A percentile compares a stretch with the other conserved stretches of the same genome.
Conservation (phyloP, 768 basidiomycete genomes). For the Leccinum imitatum region DNA sequence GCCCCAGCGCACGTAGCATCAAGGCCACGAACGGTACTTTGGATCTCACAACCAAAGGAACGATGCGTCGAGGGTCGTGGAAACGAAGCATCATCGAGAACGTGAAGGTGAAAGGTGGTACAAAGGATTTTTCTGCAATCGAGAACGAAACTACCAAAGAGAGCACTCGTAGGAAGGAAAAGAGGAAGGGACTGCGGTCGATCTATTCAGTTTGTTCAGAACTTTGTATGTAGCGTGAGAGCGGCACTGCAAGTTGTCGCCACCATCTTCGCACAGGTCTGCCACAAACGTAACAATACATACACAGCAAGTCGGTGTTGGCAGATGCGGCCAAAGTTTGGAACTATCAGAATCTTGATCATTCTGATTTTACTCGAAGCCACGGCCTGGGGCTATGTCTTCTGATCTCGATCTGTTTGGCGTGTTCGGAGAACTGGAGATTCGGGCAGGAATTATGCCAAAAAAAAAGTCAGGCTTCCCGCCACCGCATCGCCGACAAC, state of each 20-base stretch:
- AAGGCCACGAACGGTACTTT: slow-evolving; percentile 10
- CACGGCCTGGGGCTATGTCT: too few relatives aligned
- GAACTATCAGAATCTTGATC: neutral
- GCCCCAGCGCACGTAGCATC: slow-evolving; percentile 13
- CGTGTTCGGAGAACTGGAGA: neutral
- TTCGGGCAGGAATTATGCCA: neutral
- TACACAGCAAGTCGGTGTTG: neutral
- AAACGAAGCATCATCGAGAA: slow-evolving; percentile 25
- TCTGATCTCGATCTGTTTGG: too few relatives aligned
- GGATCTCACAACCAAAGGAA: slow-evolving; percentile 17
- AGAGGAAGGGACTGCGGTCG: slow-evolving; percentile 27
- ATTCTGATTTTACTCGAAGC: too few relatives aligned
- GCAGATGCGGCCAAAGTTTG: too few relatives aligned
- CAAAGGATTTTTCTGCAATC: slow-evolving; percentile 10
- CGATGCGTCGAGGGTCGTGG: slow-evolving; percentile 27
- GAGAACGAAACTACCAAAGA: slow-evolving; percentile 16
- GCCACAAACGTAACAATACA: neutral
- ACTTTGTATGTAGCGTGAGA: slow-evolving; percentile 3
- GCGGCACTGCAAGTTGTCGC: too few relatives aligned
- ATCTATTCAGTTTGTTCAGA: slow-evolving; percentile 31
- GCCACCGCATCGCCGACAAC: neutral
- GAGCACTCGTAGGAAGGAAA: slow-evolving; percentile 16
- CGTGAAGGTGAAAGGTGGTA: slow-evolving; percentile 9
- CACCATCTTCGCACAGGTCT: too few relatives aligned
- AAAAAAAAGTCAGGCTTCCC: too few relatives aligned